phyloP scores from a whole-genome alignment of 495 filamentous ascomycete genomes.

The Aspergillus conjunctus region DNA sequence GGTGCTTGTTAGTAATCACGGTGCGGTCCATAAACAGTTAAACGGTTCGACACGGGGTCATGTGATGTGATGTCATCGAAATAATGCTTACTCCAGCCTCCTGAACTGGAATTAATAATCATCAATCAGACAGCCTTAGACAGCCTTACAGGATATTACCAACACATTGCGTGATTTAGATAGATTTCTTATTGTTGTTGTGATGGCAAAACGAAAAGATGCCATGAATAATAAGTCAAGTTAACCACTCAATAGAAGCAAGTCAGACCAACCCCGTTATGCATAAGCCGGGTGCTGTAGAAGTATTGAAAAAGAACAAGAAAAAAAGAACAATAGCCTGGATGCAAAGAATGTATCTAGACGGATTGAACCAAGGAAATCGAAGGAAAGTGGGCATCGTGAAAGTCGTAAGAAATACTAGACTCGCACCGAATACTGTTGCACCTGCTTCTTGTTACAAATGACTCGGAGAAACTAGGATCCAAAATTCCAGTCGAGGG shows the following conservation, averaged over 20 bases:
- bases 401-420: constrained; percentile 13
- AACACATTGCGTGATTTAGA: too few relatives aligned
- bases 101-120: too few relatives aligned
- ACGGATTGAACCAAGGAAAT: constrained; percentile 13
- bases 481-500: constrained; percentile 1
- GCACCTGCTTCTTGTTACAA: background rate
- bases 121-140: background rate
- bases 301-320: constrained; percentile 5
- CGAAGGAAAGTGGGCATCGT: constrained; percentile 16
- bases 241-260: background rate
- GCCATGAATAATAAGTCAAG: background rate
- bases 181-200: too few relatives aligned
- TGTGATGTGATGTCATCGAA: background rate
- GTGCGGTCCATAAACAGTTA: too few relatives aligned
- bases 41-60: background rate
- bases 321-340: background rate
- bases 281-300: constrained; percentile 1
- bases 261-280: background rate
- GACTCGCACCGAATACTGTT: constrained; percentile 8
- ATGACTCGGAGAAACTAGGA: constrained; percentile 3
- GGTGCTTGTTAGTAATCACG: background rate
- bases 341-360: constrained; percentile 9
- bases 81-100: too few relatives aligned
- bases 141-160: background rate
- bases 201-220: background rate